Evolutionary conservation across 2,329 filamentous ascomycete genomes (phyloP), one percentile per base, ranked within the genome.

Genomic region (Clonostachys chloroleuca): DNA sequence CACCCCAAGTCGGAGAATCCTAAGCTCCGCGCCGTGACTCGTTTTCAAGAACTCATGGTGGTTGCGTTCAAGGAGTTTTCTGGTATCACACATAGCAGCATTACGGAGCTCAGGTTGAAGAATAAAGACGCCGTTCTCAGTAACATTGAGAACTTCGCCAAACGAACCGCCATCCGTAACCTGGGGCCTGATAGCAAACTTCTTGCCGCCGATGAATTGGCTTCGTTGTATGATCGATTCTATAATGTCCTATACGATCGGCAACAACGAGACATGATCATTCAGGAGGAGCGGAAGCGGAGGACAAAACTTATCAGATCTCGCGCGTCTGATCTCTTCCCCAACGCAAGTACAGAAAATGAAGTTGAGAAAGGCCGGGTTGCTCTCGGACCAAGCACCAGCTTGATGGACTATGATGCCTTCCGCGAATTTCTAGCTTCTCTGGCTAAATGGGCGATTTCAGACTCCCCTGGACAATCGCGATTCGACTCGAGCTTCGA

Each of bases 21-120:
- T 4, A 99, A 97, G 69, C 74, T 97, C 45, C 82, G 92, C 46
- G 90, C 92, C 0, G 94, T 99, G 46, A 99, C 95, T 6, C 83
- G 89, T 42, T 99, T 99, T 63, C 94, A 99, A 60, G 94, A 97
- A 65, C 80, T 99, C 48, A 97, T 99, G 92, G 94, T 99, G 4
- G 94, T 97, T 17, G 94, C 94, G 1, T 99, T 99, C 71, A 97
- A 96, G 57, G 94, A 99, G 61, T 99, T 99, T 61, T 87, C 92
- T 1, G 89, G 86, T 39, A 96, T 99, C 56, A 99, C 94, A 0
- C 92, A 99, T 62, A 86, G 84, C 60, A 96, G 86, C 44, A 92
- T 99, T 51, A 87, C 87, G 1, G 94, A 97, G 54, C 79, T 95
- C 60, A 84, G 94, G 18, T 77, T 88, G 39, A 95, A 92, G 67